These are phyloP conservation scores for Emericellopsis terricola DNA, from an alignment of 495 filamentous ascomycete genomes.

Conservation along the genomic window DNA sequence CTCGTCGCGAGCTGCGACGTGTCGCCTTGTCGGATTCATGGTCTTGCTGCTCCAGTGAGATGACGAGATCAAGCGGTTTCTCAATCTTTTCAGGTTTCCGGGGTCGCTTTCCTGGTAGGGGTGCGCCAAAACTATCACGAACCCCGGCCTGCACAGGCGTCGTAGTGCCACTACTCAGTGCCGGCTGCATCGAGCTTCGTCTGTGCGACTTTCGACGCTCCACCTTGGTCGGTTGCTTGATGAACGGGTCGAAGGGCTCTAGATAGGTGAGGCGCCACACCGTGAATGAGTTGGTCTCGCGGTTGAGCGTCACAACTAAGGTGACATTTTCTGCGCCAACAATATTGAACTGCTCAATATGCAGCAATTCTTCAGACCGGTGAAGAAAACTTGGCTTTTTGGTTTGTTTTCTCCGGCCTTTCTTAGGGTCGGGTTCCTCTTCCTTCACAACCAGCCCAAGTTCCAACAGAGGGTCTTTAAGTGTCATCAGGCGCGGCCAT, in stretches of 20 bases:
- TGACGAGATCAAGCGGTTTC: slow-evolving; percentile 36
- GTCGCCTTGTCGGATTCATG: slow-evolving; percentile 35
- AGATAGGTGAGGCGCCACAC: slow-evolving; percentile 63
- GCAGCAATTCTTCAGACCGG: slow-evolving; percentile 60
- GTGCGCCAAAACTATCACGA: slow-evolving; percentile 30
- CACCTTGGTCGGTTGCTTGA: slow-evolving; percentile 25
- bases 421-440: slow-evolving; percentile 9
- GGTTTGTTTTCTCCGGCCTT: slow-evolving; percentile 7
- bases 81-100: slow-evolving; percentile 22
- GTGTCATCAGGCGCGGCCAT: slow-evolving; percentile 63
- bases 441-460: slow-evolving; percentile 62
- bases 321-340: slow-evolving; percentile 25
- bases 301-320: slow-evolving; percentile 68
- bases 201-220: slow-evolving; percentile 40
- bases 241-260: slow-evolving; percentile 35
- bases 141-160: slow-evolving; percentile 48
- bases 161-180: slow-evolving; percentile 55
- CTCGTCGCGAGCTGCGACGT: slow-evolving; percentile 60
- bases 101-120: slow-evolving; percentile 22
- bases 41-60: slow-evolving; percentile 56
- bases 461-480: slow-evolving; percentile 77
- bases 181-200: slow-evolving; percentile 73
- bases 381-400: slow-evolving; percentile 29
- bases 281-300: slow-evolving; percentile 50
- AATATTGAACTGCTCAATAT: slow-evolving; percentile 30